Conservation (phyloP, 2,329 filamentous ascomycete species). For the Xylariaceae sp. region DNA sequence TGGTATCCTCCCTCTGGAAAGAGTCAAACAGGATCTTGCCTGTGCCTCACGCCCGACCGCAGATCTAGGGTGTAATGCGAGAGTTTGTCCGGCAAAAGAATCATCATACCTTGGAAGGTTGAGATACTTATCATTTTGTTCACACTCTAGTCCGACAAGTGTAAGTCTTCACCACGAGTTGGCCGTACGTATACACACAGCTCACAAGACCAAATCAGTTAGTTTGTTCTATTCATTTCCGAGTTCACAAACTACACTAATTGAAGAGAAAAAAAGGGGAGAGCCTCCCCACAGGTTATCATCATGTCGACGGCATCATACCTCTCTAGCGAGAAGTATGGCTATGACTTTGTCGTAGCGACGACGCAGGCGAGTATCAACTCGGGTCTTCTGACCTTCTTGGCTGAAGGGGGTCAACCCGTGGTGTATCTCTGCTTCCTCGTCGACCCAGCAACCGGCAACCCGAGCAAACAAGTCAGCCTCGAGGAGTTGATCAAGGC, state of each 20-base stretch:
- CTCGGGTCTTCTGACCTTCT: background rate
- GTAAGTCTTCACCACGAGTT: background rate
- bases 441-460: background rate
- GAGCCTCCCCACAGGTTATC: background rate
- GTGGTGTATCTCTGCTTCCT: slow-evolving; percentile 1
- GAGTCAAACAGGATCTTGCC: background rate
- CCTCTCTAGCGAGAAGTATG: background rate
- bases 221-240: background rate
- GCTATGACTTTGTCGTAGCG: slow-evolving; percentile 1
- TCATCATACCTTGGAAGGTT: no score
- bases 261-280: background rate
- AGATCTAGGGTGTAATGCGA: background rate
- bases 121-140: no score
- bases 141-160: background rate
- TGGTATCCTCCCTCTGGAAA: background rate
- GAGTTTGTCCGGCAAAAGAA: no score
- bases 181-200: no score
- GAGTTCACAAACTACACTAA: background rate
- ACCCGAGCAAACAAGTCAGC: background rate
- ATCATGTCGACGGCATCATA: background rate
- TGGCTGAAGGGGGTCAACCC: background rate
- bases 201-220: background rate
- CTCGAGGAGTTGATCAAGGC: background rate
- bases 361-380: slow-evolving; percentile 1
- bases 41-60: background rate